Base-by-base conservation (phyloP, 2,329 filamentous ascomycete genomes). In the Beauveria sp. region DNA sequence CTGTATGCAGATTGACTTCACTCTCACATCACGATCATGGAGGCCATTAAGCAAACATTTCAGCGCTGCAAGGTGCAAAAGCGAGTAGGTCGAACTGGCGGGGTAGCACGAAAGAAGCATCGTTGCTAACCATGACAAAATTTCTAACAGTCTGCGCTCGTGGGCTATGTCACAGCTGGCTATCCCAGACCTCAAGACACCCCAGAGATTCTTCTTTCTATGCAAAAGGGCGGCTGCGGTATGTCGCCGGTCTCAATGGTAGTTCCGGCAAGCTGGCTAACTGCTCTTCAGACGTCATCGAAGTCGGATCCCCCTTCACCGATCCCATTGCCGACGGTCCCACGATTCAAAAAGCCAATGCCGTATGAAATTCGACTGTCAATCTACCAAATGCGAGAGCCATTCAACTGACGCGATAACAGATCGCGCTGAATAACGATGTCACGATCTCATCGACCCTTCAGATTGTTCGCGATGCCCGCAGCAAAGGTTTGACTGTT, bases 311-410 rank as follows among this genome's bases (percentile, higher is more conserved):
- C 61, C 95, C 95, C 58, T 99, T 99, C 78, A 97, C 93, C 70
- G 95, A 99, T 74, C 95, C 95, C 62, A 98, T 98, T 75, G 95
- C 93, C 68, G 95, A 99, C 76, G 95, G 95, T 30, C 95, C 95
- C 42, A 97, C 93, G 5, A 98, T 99, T 67, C 95, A 99, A 79
- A 95, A 87, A 65, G 86, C 95, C 66, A 99, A 99, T 77, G 97
- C 91, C 46, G 86, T 80, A 87, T 78, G 70, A 40, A 40, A 46
- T 22, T 18, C 24, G 7, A 49, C 9, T 42, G 9, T 10, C 12
- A 24, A 14, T 24, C 18, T 42, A 12, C 10, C 2, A 26, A 24
- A 7, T 28, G 18, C 12, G 4, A n/a, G 18, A 49, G 12, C 20
- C 12, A 16, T 47, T 6, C 3, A n/a, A 38, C 57, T 59, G 24